Evolutionary conservation across 208 protist genomes (phyloP), one percentile per base, ranked within the genome.

Genomic region (Acanthamoeba pearcei): DNA sequence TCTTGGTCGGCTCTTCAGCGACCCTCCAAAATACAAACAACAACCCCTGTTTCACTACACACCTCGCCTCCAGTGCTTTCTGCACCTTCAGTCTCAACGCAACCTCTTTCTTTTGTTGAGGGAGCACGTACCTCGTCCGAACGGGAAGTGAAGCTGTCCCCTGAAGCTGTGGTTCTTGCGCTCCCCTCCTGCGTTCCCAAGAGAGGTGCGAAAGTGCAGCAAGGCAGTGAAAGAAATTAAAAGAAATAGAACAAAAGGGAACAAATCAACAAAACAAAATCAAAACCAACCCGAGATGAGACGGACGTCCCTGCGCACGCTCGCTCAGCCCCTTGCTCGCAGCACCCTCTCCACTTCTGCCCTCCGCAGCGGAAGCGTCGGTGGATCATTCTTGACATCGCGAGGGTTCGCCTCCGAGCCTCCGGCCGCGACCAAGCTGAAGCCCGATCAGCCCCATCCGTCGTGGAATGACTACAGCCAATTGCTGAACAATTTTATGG

Each of bases 401-500:
- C 42, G 80, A 42, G 29, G 80, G 27, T 46, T 55, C 29, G 15
- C 80, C 27, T 29, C 42, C 29, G n/a, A n/a, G 53, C n/a, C 70
- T 78, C 6, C 80, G 24, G 46, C 22, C 0, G 19, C 80, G 10
- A 12, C 24, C 15, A 88, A 55, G 27, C 3, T 64, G 80, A 88
- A 88, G 51, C 80, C 80, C 27, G 80, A 88, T 42, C 80, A 88
- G 80, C 80, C 80, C 24, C 15, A 88, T 64, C 80, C 80, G 0
- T 6, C 51, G 8, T 88, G 80, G 42, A 32, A 60, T 15, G 53
- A 88, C 27, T 88, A 88, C 32, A 32, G 19, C 51, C 29, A 64
- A 35, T 64, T 88, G 42, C 22, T 88, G 29, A 88, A 88, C 80
- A 88, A 88, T 38, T 88, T 88, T 42, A 60, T 88, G 80, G 80